Base-by-base conservation (phyloP, 2,329 filamentous ascomycete species). In the Aphanocladium album region DNA sequence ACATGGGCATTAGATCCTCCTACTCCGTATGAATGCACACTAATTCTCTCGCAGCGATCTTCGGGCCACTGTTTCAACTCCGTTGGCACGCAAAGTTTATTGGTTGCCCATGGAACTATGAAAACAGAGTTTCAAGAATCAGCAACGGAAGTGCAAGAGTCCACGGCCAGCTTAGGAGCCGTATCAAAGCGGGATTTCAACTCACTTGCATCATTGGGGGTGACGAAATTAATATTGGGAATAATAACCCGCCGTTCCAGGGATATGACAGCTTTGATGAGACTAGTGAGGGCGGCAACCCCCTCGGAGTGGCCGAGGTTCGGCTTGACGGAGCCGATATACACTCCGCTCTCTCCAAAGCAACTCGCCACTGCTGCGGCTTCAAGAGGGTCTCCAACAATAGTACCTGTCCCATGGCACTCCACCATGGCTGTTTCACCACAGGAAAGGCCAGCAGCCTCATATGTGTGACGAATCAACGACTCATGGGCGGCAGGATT, bases 361-460 rank as follows among this genome's bases (percentile, higher is more conserved):
- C 72, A 66, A 0, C 61, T 62, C 1, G 65, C 66, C 7, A 80
- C 70, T 0, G 75, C 75, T 0, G 60, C 60, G 1, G 73, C 70
- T 57, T 80, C 79, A 9, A 74, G 67, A 0, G 75, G 75, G 56
- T 81, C 79, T 0, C 79, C 79, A 0, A 69, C 70, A 2, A 65
- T 57, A 0, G 79, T 81, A 1, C 78, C 78, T 0, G 79, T 80
- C 0, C 77, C 79, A 41, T 82, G 79, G 33, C 72, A 74, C 62
- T 80, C 73, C 2, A 74, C 61, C 23, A 69, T 69, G 9, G 63
- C 68, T 0, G 71, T 73, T 4, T 58, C 39, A 12, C 65, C 43
- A 30, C 64, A 65, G n/a, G 25, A 30, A 16, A 73, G 64, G 5
- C 69, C 71, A 1, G 72, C 69, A 11, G 47, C 23, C 2, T 53